Base-by-base conservation (phyloP, 139 green algal genomes). In the Chlamydomonas asymmetrica region DNA sequence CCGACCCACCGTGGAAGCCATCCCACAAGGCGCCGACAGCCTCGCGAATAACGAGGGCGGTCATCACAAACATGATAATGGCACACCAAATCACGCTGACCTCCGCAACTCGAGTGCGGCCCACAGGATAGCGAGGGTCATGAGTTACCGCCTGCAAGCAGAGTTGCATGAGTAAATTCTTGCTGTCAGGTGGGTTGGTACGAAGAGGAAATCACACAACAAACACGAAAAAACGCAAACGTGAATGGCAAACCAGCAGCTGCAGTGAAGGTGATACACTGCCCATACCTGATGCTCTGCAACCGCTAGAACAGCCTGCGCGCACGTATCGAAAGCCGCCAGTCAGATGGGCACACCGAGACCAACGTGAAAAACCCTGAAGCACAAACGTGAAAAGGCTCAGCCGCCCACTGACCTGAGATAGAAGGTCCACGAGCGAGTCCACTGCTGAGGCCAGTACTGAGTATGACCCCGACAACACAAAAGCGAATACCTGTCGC, bases 381-480 rank as follows among this genome's bases (percentile, higher is more conserved):
- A n/a, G n/a, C n/a, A n/a, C n/a, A n/a, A n/a, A n/a, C n/a, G n/a
- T n/a, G n/a, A n/a, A n/a, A n/a, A n/a, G n/a, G n/a, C n/a, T n/a
- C n/a, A n/a, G n/a, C n/a, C n/a, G n/a, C n/a, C n/a, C n/a, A n/a
- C n/a, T n/a, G n/a, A n/a, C n/a, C n/a, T 94, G 88, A 37, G 62
- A 87, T 25, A 84, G 67, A 27, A 94, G 80, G 60, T 95, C 91
- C 3, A 94, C 87, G 32, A 89, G 62, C 23, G 78, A 89, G 73
- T 95, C 91, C 0, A 91, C 83, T 1, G 86, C 66, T 1, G 63
- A 82, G 9, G 91, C 91, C 31, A 94, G 76, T 25, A 95, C 85
- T 4, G 90, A 82, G 29, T 90, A 75, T 6, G 69, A 75, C 2
- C 54, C 54, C 6, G 54, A 67, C n/a, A 75, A 39, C 0, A 75